These are phyloP conservation scores for Trifolium repens DNA, from an alignment of 306 rosid species.

Conservation along the genomic window DNA sequence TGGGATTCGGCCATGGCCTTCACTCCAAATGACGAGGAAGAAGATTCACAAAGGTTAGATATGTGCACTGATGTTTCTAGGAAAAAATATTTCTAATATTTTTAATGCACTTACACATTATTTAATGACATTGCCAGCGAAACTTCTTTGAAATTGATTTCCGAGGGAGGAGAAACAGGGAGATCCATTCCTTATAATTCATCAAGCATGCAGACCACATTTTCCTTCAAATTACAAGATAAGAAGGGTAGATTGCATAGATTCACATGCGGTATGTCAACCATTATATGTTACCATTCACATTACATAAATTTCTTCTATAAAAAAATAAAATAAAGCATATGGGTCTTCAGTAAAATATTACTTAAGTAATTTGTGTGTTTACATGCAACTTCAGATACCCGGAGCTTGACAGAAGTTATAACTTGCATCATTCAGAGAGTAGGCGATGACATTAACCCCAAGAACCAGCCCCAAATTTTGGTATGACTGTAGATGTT, in stretches of 20 bases:
- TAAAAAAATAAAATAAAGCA: neutral
- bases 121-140: constrained; percentile 60
- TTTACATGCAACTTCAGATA: constrained; percentile 59
- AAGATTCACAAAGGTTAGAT: constrained; percentile 73
- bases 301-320: constrained; percentile 1
- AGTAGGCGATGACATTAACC: constrained; percentile 76
- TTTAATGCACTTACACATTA: constrained; percentile 36
- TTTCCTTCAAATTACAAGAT: constrained; percentile 83
- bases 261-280: constrained; percentile 75
- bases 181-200: constrained; percentile 50
- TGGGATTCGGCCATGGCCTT: constrained; percentile 98
- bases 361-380: constrained; percentile 40
- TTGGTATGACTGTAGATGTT: constrained; percentile 59
- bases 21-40: constrained; percentile 67
- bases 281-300: constrained; percentile 4
- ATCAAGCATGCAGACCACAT: constrained; percentile 48
- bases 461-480: constrained; percentile 72
- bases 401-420: constrained; percentile 77
- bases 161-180: constrained; percentile 76
- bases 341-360: neutral
- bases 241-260: constrained; percentile 82
- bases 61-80: constrained; percentile 27
- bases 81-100: constrained; percentile 13
- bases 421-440: constrained; percentile 80
- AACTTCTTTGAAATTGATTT: constrained; percentile 69